Conservation (phyloP, 768 basidiomycete species). For the Macrolepiota fuliginosa region DNA sequence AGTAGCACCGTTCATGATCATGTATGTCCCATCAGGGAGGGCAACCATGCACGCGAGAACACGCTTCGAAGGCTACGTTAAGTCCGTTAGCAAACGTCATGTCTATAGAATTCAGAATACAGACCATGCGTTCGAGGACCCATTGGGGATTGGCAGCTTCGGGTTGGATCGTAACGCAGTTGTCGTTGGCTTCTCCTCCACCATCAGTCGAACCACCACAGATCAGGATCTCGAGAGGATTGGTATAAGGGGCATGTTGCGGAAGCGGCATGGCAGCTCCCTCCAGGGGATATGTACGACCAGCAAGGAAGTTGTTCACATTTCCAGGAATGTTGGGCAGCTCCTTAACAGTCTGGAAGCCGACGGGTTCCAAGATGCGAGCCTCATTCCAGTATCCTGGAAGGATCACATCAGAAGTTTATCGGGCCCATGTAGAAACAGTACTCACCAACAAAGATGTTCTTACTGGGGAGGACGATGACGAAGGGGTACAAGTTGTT, state of each 20-base stretch:
- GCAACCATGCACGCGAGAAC: conserved; percentile 77
- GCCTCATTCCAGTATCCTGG: conserved; percentile 81
- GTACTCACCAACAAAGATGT: conserved; percentile 69
- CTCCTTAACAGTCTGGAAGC: conserved; percentile 55
- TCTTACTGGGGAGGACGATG: conserved; percentile 64
- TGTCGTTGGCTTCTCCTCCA: conserved; percentile 54
- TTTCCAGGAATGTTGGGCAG: conserved; percentile 76
- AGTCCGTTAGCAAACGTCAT: conserved; percentile 47
- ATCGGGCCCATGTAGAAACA: neutral
- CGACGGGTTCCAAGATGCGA: conserved; percentile 65
- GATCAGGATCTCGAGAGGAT: conserved; percentile 63
- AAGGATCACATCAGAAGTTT: neutral
- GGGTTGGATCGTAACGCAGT: conserved; percentile 68
- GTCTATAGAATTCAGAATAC: conserved; percentile 18
- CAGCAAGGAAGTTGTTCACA: conserved; percentile 68
- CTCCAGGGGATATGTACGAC: conserved; percentile 77
- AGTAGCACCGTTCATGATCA: conserved; percentile 74
- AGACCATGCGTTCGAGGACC: conserved; percentile 77
- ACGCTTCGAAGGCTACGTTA: conserved; percentile 57
- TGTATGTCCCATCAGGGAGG: conserved; percentile 71
- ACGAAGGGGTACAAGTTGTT: conserved; percentile 82
- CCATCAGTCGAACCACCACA: conserved; percentile 75
- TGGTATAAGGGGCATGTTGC: conserved; percentile 69
- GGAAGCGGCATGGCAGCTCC: conserved; percentile 71
- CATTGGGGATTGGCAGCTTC: conserved; percentile 62